phyloP scores from a whole-genome alignment of 495 filamentous ascomycete species.

The Umbilicaria muhlenbergii region DNA sequence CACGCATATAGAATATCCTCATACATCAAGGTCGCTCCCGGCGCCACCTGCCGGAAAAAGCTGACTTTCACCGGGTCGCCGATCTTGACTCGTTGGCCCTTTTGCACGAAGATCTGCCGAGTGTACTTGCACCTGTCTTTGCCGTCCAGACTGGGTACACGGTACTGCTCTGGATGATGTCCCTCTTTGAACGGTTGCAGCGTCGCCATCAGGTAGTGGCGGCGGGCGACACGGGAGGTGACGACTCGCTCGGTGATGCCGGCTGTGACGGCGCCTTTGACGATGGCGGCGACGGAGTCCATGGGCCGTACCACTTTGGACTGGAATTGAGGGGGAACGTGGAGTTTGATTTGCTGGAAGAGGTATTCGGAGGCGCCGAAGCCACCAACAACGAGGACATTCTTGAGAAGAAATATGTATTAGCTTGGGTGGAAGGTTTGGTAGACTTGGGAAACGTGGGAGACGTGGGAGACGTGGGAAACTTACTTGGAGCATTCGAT shows the following conservation, averaged over 20 bases:
- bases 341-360: constrained; percentile 69
- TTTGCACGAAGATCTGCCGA: constrained; percentile 95
- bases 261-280: constrained; percentile 69
- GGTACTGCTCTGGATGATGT: constrained; percentile 94
- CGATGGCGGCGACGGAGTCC: constrained; percentile 70
- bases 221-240: constrained; percentile 92
- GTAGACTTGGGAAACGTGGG: not conserved
- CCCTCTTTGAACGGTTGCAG: constrained; percentile 98
- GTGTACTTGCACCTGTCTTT: constrained; percentile 99
- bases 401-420: constrained; percentile 26
- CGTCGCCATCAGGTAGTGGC: constrained; percentile 98
- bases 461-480: not conserved
- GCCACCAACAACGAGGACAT: constrained; percentile 63
- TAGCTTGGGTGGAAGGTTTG: constrained; percentile 5
- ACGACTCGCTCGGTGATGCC: constrained; percentile 95
- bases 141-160: constrained; percentile 88
- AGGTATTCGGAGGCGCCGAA: constrained; percentile 73
- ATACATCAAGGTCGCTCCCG: constrained; percentile 96
- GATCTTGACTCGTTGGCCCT: constrained; percentile 97
- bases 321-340: constrained; percentile 65
- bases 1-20: constrained; percentile 97
- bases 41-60: constrained; percentile 96
- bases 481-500: constrained; percentile 51
- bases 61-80: constrained; percentile 97
- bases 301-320: constrained; percentile 70